phyloP scores from a whole-genome alignment of 257 asterid species.

The Nicotiana noctiflora region DNA sequence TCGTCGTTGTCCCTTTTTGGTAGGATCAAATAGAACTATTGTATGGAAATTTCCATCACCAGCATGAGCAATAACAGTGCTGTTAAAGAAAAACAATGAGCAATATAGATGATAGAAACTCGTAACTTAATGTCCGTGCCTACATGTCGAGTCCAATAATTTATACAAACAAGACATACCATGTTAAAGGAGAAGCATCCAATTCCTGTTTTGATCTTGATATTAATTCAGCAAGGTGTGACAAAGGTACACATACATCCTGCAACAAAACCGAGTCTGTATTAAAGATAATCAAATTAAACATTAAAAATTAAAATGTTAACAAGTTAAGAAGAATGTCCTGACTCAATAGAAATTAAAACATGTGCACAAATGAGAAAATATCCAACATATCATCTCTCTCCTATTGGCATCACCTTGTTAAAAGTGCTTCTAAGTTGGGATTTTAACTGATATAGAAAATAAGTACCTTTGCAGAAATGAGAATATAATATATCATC shows the following conservation, averaged over 20 bases:
- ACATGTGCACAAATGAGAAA: neutral
- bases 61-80: constrained; percentile 97
- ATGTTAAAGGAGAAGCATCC: constrained; percentile 67
- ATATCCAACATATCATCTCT: neutral
- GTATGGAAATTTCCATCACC: constrained; percentile 98
- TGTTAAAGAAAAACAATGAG: constrained; percentile 23
- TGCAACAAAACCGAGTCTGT: constrained; percentile 16
- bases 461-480: neutral
- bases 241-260: constrained; percentile 94
- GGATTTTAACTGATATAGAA: neutral
- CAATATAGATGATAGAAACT: neutral
- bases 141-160: neutral
- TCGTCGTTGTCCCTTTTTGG: constrained; percentile 47
- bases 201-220: constrained; percentile 72
- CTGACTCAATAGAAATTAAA: too few species aligned
- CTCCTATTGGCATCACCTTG: neutral
- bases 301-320: too few species aligned
- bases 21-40: constrained; percentile 66
- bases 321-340: too few species aligned
- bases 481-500: neutral
- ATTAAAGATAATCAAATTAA: too few species aligned
- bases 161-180: constrained; percentile 34
- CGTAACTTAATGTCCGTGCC: neutral
- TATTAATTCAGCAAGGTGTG: constrained; percentile 76
- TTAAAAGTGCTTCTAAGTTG: neutral